Base-by-base conservation (phyloP, 441 rosid species). In the Erodium trifolium region DNA sequence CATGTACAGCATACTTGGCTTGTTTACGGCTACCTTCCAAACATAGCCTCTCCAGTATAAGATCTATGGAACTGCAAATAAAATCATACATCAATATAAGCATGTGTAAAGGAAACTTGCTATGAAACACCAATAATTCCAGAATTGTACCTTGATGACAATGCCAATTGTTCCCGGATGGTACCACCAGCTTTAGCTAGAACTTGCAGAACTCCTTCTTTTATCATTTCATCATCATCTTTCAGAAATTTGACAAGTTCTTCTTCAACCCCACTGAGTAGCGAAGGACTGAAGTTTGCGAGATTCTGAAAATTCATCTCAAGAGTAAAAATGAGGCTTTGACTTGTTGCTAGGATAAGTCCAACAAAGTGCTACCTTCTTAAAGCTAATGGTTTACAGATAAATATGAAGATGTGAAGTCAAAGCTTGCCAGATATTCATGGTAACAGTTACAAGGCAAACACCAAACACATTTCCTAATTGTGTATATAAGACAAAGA, bases 1-100 rank as follows among this genome's bases (percentile, higher is more conserved):
- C 97, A 79, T 88, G 97, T 69, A 95, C 99, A 76, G 99, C 99
- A 84, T 90, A 89, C 82, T 92, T 95, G 47, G 97, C 99, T 77
- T 95, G 98, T 68, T 86, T 84, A 43, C 99, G 88, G 76, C 88
- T 95, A 66, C 99, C 98, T 86, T 95, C 98, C 75, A 95, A 78
- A 72, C 99, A 95, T 59, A 95, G 86, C 80, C 82, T 88, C 83
- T 95, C 99, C 84, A 95, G 71, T 70, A 89, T 76, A 80, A 95
- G 96, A 78, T 95, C 98, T 76, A 91, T 79, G 7, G 99, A 89
- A 83, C 99, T 95, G 87, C 76, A 83, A 59, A 70, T 10, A 60
- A 17, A 82, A 31, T 51, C 74, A 63, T 37, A 37, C 53, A 72
- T 39, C 51, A 43, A 60, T 45, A 70, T 79, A 67, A 85, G 72